These are phyloP conservation scores for Beauveria bassiana DNA, from an alignment of 2,329 filamentous ascomycete species.

Conservation along the genomic window DNA sequence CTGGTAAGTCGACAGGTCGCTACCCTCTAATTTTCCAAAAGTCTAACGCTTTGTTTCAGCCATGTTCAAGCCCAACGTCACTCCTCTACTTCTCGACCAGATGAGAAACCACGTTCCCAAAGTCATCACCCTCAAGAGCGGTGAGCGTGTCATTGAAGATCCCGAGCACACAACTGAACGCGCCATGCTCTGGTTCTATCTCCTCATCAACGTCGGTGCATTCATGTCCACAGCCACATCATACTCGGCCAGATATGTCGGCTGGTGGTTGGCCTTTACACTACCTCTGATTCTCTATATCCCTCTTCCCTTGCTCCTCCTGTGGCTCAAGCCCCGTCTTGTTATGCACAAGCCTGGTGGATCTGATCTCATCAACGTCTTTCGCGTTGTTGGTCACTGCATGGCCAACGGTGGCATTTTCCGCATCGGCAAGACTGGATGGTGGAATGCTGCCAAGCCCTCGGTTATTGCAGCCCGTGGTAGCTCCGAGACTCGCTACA, in stretches of 20 bases:
- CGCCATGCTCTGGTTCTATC: constrained; percentile 59
- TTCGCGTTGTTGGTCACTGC: constrained; percentile 46
- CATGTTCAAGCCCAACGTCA: constrained; percentile 67
- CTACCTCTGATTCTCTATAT: constrained; percentile 46
- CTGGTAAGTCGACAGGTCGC: constrained; percentile 19
- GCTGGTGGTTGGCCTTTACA: constrained; percentile 42
- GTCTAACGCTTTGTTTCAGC: constrained; percentile 24
- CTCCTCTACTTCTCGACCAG: constrained; percentile 60
- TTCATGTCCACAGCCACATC: constrained; percentile 45
- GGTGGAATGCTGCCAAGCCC: constrained; percentile 55
- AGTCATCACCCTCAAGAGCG: constrained; percentile 33
- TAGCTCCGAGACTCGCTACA: constrained; percentile 46
- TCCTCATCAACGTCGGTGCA: constrained; percentile 47
- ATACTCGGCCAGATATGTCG: constrained; percentile 43
- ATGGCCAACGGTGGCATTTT: constrained; percentile 42
- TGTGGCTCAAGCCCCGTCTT: constrained; percentile 50
- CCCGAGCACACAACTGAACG: constrained; percentile 56
- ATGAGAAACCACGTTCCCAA: constrained; percentile 43
- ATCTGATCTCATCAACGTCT: constrained; percentile 55
- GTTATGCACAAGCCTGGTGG: constrained; percentile 51
- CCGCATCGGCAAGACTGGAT: constrained; percentile 44
- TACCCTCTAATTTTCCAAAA: no score
- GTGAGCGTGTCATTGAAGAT: constrained; percentile 61
- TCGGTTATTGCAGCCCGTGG: constrained; percentile 35
- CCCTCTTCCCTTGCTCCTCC: constrained; percentile 49